Base-by-base conservation (phyloP, 805 yeast genomes). In the Yamadazyma ubonensis region DNA sequence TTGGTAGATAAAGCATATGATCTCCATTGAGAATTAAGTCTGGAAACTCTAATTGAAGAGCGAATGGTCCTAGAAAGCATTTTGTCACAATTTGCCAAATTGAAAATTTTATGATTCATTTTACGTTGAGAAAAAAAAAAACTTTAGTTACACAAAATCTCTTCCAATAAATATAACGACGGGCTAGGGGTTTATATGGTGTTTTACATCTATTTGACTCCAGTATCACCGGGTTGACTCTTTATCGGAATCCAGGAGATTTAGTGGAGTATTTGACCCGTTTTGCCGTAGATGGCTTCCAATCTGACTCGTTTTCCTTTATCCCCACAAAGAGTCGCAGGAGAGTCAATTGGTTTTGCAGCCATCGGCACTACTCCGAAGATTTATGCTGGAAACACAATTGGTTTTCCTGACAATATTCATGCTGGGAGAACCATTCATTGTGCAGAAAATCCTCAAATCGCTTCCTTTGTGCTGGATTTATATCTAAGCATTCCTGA, bases 1-100 rank as follows among this genome's bases (percentile, higher is more conserved):
- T 76, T 59, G 48, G 79, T 72, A 26, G 89, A 79, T 50, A 84
- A 70, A 33, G 89, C 85, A 75, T 85, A 83, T 41, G 30, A 26
- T 21, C 44, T 27, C 17, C 28, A 35, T 41, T 42, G 17, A 12
- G 22, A 7, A 16, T 29, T 49, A 37, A 42, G 36, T 44, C 60
- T 57, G 5, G 66, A 46, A 8, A 16, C 16, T 26, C 16, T 39
- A 11, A 39, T 15, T 11, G 26, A 20, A 6, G 32, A 25, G 43
- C 64, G 63, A 33, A 58, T 44, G 20, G 59, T 48, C 19, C 52
- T 49, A 19, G 66, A 57, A 43, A 60, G 54, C 69, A 63, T 65
- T 22, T 34, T 38, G 30, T 10, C n/a, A n/a, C n/a, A n/a, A n/a
- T n/a, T n/a, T n/a, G n/a, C n/a, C n/a, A n/a, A n/a, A n/a, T n/a